Conservation (phyloP, 78 protist species). For the Anaeramoeba ignava region DNA sequence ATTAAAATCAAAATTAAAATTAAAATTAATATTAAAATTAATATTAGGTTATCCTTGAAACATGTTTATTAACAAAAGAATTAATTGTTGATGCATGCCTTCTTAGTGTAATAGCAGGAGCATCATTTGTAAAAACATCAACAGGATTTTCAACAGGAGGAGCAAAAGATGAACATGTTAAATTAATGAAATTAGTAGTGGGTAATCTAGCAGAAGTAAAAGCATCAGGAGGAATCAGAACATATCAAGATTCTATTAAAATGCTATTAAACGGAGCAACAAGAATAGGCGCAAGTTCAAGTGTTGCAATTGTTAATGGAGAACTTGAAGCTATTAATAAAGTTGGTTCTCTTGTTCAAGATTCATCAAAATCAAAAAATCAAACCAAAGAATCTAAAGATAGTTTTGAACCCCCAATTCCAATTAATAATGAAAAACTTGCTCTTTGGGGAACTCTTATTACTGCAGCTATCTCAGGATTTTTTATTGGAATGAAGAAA, state of each 20-base stretch:
- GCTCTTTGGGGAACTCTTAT: too few relatives aligned
- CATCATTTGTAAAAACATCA: constrained; percentile 53
- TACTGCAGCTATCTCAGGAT: too few relatives aligned
- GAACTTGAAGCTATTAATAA: too few relatives aligned
- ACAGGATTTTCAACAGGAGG: constrained; percentile 51
- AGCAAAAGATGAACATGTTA: constrained; percentile 23
- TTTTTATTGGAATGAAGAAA: too few relatives aligned
- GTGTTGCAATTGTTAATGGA: too few relatives aligned
- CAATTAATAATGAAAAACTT: too few relatives aligned
- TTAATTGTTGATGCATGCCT: constrained; percentile 27
- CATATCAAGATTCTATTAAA: background rate
- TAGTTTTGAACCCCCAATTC: too few relatives aligned
- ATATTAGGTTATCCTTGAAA: constrained; percentile 60
- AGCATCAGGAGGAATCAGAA: constrained; percentile 39
- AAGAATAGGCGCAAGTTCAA: constrained; percentile 18
- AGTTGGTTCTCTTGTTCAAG: too few relatives aligned
- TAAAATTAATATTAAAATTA: too few relatives aligned
- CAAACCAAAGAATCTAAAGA: too few relatives aligned
- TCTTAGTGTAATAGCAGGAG: constrained; percentile 35
- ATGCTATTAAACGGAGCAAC: constrained; percentile 13
- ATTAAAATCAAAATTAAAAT: too few relatives aligned
- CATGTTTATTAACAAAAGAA: constrained; percentile 25
- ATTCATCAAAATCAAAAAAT: too few relatives aligned
- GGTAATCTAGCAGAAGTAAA: constrained; percentile 25
- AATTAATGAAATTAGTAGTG: constrained; percentile 27